phyloP scores from a whole-genome alignment of 352 stramenopile genomes.

The Phytophthora vignae region DNA sequence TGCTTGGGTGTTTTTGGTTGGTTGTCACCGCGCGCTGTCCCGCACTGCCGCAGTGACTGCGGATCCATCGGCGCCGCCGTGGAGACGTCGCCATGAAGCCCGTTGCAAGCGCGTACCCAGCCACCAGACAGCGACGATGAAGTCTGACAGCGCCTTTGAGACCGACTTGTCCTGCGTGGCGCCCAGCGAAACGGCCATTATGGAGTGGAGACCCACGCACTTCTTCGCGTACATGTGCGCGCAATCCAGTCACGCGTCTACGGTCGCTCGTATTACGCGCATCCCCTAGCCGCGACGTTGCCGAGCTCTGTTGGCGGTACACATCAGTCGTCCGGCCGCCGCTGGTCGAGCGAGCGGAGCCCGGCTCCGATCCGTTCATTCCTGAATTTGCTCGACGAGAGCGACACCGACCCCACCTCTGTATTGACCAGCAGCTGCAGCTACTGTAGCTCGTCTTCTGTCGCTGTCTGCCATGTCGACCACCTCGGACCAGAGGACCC shows the following conservation, averaged over 20 bases:
- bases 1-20: no score
- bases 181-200: neutral
- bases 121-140: neutral
- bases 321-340: constrained; percentile 9
- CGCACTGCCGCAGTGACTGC: neutral
- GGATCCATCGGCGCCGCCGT: neutral
- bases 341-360: no score
- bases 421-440: constrained; percentile 1
- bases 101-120: neutral
- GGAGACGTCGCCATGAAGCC: neutral
- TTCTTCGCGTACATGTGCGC: constrained; percentile 27
- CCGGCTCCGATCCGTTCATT: constrained; percentile 25
- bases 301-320: constrained; percentile 2
- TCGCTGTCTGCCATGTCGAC: constrained; percentile 11
- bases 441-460: neutral
- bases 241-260: constrained; percentile 25
- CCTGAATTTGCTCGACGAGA: constrained; percentile 31
- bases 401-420: constrained; percentile 18
- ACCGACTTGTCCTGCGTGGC: neutral
- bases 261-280: constrained; percentile 15
- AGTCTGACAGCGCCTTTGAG: neutral
- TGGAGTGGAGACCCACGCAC: constrained; percentile 6
- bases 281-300: neutral
- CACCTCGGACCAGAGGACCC: constrained; percentile 24
- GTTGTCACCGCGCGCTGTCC: constrained; percentile 10